phyloP scores from a whole-genome alignment of 768 basidiomycete genomes.

The Dendrothele bispora region DNA sequence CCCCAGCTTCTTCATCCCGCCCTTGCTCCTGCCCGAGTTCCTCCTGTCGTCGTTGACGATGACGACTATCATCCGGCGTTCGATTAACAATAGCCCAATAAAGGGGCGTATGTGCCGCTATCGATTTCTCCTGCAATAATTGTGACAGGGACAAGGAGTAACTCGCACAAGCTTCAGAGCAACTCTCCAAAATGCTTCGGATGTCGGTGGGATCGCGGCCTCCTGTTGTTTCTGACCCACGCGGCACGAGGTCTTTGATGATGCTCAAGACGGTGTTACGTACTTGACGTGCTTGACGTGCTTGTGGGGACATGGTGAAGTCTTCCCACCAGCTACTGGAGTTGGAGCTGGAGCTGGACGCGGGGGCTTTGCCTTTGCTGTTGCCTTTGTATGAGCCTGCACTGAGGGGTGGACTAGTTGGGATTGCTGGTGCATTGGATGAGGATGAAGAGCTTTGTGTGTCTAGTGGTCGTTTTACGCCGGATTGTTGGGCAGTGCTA shows the following conservation, averaged over 20 bases:
- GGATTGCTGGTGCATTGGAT: too few species aligned
- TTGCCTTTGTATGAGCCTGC: too few species aligned
- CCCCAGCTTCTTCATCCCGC: conserved; percentile 16
- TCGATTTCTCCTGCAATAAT: conserved; percentile 60
- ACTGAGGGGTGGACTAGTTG: too few species aligned
- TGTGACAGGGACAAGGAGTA: conserved; percentile 50
- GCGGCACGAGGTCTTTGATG: conserved; percentile 60
- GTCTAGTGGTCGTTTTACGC: too few species aligned
- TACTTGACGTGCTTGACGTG: conserved; percentile 46
- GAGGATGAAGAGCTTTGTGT: too few species aligned
- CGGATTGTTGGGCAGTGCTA: too few species aligned
- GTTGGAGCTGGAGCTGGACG: too few species aligned
- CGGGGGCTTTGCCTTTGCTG: conserved; percentile 6
- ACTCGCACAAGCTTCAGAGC: conserved; percentile 56
- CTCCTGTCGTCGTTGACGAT: too few species aligned
- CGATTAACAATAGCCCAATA: conserved; percentile 77
- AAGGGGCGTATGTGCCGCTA: conserved; percentile 64
- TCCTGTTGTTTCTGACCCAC: conserved; percentile 33
- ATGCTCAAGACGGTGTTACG: conserved; percentile 52
- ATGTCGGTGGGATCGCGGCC: conserved; percentile 27
- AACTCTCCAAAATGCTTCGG: conserved; percentile 55
- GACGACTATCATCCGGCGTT: too few species aligned
- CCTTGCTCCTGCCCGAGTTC: too few species aligned
- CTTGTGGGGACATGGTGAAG: conserved; percentile 18
- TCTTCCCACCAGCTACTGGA: conserved; percentile 2